Evolutionary conservation across 345 rosid genomes (phyloP), one percentile per base, ranked within the genome.

Genomic region (Populus pruinosa): DNA sequence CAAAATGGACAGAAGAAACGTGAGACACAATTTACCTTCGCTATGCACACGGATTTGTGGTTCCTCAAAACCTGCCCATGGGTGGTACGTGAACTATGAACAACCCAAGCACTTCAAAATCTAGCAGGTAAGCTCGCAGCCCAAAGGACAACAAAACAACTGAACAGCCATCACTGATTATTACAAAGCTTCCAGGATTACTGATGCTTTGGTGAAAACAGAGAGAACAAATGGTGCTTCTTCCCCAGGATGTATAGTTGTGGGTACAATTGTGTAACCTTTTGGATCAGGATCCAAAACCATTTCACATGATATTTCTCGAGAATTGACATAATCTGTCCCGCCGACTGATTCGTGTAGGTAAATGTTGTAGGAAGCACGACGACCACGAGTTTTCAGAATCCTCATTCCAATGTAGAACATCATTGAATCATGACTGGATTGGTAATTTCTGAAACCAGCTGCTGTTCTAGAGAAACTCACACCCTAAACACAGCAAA

Each of bases 251-350:
- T 91, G 99, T 86, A 96, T 92, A 47, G 99, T 96, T 41, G 98
- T 96, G 25, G 99, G 99, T 76, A 96, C 98, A 49, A 96, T 94
- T 25, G 99, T 96, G 90, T 96, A 96, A 80, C 99, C 99, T 86
- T 91, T 96, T 17, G 98, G 99, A 86, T 96, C 99, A 82, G 99
- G 97, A 79, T 96, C 99, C 84, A 96, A 85, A 85, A 96, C 98
- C 98, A 96, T 94, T 88, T 96, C 99, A 61, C 99, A 96, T 44
- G 99, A 96, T 79, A 96, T 94, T 87, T 96, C 99, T 74, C 99
- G 92, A 70, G 99, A 94, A 78, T 96, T 96, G n/a, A 96, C 99
- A 75, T 96, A 96, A 86, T 96, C 99, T 61, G 99, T 94, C 79
- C 99, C 99, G 25, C 99, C 99, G 53, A 96, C 98, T 65, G 99